Evolutionary conservation across 108 stramenopile species (phyloP), one percentile per base, ranked within the genome.

Genomic region (Pseudonitzschia pungens): DNA sequence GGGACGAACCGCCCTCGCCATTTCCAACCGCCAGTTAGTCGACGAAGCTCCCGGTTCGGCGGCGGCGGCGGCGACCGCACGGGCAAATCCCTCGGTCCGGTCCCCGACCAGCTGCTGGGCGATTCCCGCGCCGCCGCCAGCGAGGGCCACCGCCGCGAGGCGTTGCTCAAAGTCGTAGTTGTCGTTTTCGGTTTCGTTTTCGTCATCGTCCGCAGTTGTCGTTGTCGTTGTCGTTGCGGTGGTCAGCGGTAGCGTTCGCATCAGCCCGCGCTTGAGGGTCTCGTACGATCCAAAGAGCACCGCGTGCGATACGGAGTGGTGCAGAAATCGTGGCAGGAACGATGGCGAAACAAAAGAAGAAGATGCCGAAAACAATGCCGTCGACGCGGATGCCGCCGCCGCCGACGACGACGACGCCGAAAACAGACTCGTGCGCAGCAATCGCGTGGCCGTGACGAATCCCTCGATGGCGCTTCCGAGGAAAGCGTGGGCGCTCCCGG

Each of bases 251-350:
- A 16, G 16, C 27, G 31, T 14, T 5, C 16, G 27, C 29, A 14
- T 69, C 41, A 11, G 41, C 51, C 2, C 33, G 11, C 87, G 79
- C 55, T 90, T 90, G 16, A 71, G 74, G 24, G 57, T 58, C 73
- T 90, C 86, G 76, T 90, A 90, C 10, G 86, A 79, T 59, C 87
- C 85, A 82, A 90, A 90, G 57, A 90, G 62, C 16, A 84, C 56
- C 18, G 83, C 71, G 75, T 90, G 89, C 24, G 89, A 81, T 22
- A 81, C n/a, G 18, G 73, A 72, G 68, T 90, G 89, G 66, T 90
- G 87, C 10, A 84, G 0, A 29, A 72, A 68, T 51, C 65, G 29
- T 4, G 33, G 60, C 7, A 41, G 3, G n/a, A n/a, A n/a, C n/a
- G n/a, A n/a, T n/a, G n/a, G n/a, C n/a, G n/a, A n/a, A n/a, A n/a